phyloP scores from a whole-genome alignment of 441 rosid genomes.

The Bocquillonia castaneifolia region DNA sequence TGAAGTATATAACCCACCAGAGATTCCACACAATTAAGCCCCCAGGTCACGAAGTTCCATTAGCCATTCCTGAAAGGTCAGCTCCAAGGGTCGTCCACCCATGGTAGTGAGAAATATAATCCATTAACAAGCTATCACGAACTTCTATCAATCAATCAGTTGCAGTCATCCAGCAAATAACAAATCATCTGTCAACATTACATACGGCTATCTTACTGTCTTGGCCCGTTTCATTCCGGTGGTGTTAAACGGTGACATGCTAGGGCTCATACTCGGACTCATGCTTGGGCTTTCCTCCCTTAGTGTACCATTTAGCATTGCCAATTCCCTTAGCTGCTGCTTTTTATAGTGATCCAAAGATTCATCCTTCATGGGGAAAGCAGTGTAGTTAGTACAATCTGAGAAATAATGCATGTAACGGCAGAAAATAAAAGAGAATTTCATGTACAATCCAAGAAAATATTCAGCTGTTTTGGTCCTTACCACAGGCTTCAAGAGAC shows the following conservation, averaged over 20 bases:
- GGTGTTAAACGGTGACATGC: slow-evolving; percentile 84
- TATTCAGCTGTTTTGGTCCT: not conserved
- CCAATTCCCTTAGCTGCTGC: slow-evolving; percentile 86
- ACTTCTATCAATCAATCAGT: slow-evolving; percentile 21
- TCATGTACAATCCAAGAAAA: not conserved
- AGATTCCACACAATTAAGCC: slow-evolving; percentile 19
- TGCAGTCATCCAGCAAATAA: slow-evolving; percentile 13
- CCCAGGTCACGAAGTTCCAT: not conserved
- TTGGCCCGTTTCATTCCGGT: slow-evolving; percentile 83
- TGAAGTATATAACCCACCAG: slow-evolving; percentile 18
- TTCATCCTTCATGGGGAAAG: slow-evolving; percentile 57
- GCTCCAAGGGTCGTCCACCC: slow-evolving; percentile 13
- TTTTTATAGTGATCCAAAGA: slow-evolving; percentile 87
- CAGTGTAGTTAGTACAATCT: slow-evolving; percentile 4
- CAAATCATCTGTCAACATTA: slow-evolving; percentile 6
- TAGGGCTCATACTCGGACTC: slow-evolving; percentile 85
- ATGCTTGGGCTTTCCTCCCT: slow-evolving; percentile 88
- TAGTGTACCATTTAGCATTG: slow-evolving; percentile 73
- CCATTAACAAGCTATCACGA: slow-evolving; percentile 14
- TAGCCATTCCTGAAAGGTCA: slow-evolving; percentile 14
- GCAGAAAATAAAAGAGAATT: slow-evolving; percentile 6
- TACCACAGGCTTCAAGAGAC: slow-evolving; percentile 93
- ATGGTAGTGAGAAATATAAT: slow-evolving; percentile 4
- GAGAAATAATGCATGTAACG: slow-evolving; percentile 12
- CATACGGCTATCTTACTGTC: slow-evolving; percentile 53